These are phyloP conservation scores for Alloteropsis semialata DNA, from an alignment of 176 grass and related monocot species.

Conservation along the genomic window DNA sequence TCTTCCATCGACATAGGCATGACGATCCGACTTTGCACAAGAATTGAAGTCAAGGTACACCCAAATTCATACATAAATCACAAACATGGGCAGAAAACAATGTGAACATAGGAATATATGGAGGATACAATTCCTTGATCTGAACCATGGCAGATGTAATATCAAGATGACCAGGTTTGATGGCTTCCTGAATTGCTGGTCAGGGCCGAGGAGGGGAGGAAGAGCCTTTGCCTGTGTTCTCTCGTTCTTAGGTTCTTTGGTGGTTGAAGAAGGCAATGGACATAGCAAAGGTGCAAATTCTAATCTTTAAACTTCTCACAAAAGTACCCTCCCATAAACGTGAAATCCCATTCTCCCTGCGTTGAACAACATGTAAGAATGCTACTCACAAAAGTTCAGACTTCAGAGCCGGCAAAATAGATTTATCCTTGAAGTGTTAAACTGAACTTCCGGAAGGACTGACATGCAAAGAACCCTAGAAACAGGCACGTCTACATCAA, in stretches of 20 bases:
- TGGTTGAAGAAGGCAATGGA: conserved; percentile 29
- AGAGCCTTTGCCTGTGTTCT: not conserved
- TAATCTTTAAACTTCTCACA: conserved; percentile 11
- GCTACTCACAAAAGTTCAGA: not conserved
- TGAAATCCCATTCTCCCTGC: not conserved
- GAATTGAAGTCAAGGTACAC: conserved; percentile 48
- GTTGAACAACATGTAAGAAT: not conserved
- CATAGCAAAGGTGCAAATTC: not conserved
- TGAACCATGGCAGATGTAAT: conserved; percentile 65
- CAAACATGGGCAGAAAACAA: not conserved
- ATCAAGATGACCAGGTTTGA: not conserved
- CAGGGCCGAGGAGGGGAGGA: not conserved
- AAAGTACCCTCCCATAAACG: not conserved
- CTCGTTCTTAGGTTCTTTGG: not conserved
- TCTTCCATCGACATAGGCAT: conserved; percentile 92
- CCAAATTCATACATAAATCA: conserved; percentile 18
- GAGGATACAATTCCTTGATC: conserved; percentile 98
- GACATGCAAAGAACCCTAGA: not conserved
- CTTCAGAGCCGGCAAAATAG: not conserved
- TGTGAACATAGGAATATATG: not conserved
- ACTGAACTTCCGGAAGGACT: not conserved
- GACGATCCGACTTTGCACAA: conserved; percentile 63
- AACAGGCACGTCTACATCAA: conserved; percentile 23
- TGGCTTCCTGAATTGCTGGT: not conserved
- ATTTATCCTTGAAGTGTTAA: not conserved